Base-by-base conservation (phyloP, 257 asterid species). In the Solanum chilense region DNA sequence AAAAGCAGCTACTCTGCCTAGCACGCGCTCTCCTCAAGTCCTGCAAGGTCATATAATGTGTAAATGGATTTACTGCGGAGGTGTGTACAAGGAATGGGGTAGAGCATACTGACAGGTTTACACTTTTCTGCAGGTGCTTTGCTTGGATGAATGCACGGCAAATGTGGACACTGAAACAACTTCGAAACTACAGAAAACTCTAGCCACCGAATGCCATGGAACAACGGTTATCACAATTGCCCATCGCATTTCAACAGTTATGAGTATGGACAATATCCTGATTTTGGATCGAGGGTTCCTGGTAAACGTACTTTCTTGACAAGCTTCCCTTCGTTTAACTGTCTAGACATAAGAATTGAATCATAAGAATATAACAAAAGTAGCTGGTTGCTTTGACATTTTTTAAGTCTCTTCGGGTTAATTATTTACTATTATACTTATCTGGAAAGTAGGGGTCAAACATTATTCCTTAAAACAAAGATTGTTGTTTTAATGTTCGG, bases 131-230 rank as follows among this genome's bases (percentile, higher is more conserved):
- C 91, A 95, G 99, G 93, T 96, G n/a, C 94, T 96, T 9, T 95
- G 98, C 90, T 91, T 96, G 91, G 99, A 96, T 21, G 99, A 96
- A 85, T 96, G 99, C 90, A 96, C 98, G 0, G 98, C 98, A 13
- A 95, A 92, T 75, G 92, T 96, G 83, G 98, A 96, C 60, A 92
- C 94, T 73, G 98, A 92, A 90, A 96, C 99, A 74, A 94, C 98
- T 87, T 90, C 95, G 18, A 96, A 89, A 90, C 97, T 96, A 82
- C 98, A 94, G 93, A 91, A 89, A 60, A 93, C 94, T 12, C 92
- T 96, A 76, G 87, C 91, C 33, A 91, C 90, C 29, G 98, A 94
- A 87, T 91, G 97, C 88, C 89, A 81, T 74, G 90, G 91, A 89
- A 88, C 89, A 31, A 95, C 98, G 10, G 90, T 92, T 62, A 87